A percentile compares a stretch with the other conserved stretches of the same genome.
phyloP scores from a whole-genome alignment of 169 alveolate genomes.

The Plasmodium cynomolgi region DNA sequence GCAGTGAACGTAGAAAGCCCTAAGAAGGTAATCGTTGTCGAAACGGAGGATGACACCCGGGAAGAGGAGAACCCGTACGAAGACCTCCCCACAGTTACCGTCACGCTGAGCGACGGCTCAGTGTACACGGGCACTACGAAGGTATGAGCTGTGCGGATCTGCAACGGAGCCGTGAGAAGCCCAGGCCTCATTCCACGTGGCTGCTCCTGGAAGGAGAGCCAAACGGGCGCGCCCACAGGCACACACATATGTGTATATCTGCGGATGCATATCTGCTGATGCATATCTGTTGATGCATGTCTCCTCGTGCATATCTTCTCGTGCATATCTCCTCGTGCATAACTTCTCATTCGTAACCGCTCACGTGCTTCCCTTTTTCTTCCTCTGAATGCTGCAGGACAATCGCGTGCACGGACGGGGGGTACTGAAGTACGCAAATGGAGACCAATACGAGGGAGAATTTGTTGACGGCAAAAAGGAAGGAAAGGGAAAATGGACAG shows the following conservation, averaged over 20 bases:
- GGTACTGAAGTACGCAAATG: slow-evolving; percentile 80
- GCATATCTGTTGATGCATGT: not conserved
- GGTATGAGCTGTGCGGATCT: slow-evolving; percentile 9
- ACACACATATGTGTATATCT: not conserved
- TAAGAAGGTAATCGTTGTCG: not conserved
- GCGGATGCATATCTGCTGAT: not conserved
- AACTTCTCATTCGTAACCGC: not conserved
- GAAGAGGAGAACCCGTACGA: not conserved
- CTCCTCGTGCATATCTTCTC: not conserved
- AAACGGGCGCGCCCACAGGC: not conserved
- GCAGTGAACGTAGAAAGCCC: slow-evolving; percentile 14
- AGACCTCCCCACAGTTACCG: slow-evolving; percentile 6
- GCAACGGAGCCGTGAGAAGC: not conserved
- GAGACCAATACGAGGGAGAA: slow-evolving; percentile 93
- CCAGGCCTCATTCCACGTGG: too few relatives aligned
- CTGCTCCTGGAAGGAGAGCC: not conserved
- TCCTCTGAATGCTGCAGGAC: slow-evolving; percentile 1
- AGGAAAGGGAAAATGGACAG: slow-evolving; percentile 94
- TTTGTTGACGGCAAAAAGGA: slow-evolving; percentile 92
- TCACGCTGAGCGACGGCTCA: slow-evolving; percentile 51
- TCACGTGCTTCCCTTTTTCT: not conserved
- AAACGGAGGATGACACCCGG: not conserved
- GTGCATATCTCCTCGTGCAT: not conserved
- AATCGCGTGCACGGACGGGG: slow-evolving; percentile 76
- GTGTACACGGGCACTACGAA: slow-evolving; percentile 39